Evolutionary conservation across 148 eudicot genomes (phyloP), one percentile per base, ranked within the genome.

Genomic region (Spergularia marina): DNA sequence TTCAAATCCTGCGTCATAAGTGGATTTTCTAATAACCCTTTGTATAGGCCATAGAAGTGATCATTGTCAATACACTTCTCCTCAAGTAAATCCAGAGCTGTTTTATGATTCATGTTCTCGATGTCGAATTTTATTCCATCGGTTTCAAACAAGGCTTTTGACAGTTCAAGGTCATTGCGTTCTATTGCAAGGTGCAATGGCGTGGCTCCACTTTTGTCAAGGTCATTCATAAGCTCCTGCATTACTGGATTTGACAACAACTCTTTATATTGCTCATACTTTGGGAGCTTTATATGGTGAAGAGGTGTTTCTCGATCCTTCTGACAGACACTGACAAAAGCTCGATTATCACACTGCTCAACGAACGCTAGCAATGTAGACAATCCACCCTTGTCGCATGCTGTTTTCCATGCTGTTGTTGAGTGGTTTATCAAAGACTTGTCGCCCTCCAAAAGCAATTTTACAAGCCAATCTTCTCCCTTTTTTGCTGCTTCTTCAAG

Each of bases 401-500:
- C 71, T 40, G 20, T 20, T 20, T 65, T 63, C 78, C 78, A 65
- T 8, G 78, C 71, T 52, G 51, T 10, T n/a, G 71, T 20, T 11
- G 61, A 65, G 6, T 74, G 47, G 10, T 40, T 21, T 14, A 63
- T 30, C 49, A 54, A 74, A 13, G 61, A 10, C 18, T 16, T 53
- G 8, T 75, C 71, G 7, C 60, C 55, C 60, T 75, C 41, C 64
- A 75, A 68, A 34, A 75, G 49, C 40, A 65, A 3, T 17, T 20
- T 14, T 39, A 75, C 53, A 20, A 75, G 78, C 78, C 78, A 75
- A 36, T 54, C 52, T 10, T 36, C 66, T 4, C 68, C 56, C 17
- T 68, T 70, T 53, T 53, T 60, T 15, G 73, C 73, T 2, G 73
- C 73, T 14, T 53, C 61, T 53, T 53, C 53, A 25, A 70, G 73